Conservation (phyloP, 2,329 filamentous ascomycete genomes). For the Nigrospora oryzae region DNA sequence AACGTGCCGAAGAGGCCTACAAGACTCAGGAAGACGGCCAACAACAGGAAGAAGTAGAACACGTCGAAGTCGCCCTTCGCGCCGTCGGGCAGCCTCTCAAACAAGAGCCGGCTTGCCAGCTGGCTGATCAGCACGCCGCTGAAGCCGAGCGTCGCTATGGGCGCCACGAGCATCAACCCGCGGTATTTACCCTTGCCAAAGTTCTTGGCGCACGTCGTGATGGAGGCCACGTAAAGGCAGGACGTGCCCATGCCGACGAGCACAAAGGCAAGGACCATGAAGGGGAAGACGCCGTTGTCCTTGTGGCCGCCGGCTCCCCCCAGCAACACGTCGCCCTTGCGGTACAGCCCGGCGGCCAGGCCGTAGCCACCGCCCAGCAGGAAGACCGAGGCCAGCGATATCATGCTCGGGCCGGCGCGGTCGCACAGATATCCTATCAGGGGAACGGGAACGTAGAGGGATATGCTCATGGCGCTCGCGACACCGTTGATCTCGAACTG, state of each 20-base stretch:
- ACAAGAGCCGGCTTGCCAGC: slow-evolving; percentile 69
- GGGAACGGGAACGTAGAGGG: slow-evolving; percentile 88
- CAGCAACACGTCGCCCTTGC: slow-evolving; percentile 26
- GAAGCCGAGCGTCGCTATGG: slow-evolving; percentile 86
- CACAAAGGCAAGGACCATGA: slow-evolving; percentile 82
- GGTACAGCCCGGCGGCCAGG: slow-evolving; percentile 72
- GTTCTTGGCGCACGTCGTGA: slow-evolving; percentile 98
- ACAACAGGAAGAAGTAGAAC: slow-evolving; percentile 80
- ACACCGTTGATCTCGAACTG: slow-evolving; percentile 88
- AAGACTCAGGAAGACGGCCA: slow-evolving; percentile 60
- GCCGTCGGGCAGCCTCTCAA: slow-evolving; percentile 58
- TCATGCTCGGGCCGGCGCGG: slow-evolving; percentile 69
- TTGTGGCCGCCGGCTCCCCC: slow-evolving; percentile 28
- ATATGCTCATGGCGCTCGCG: slow-evolving; percentile 77
- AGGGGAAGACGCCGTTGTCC: slow-evolving; percentile 59
- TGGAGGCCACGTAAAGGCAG: slow-evolving; percentile 79
- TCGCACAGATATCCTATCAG: slow-evolving; percentile 88
- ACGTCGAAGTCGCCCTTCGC: slow-evolving; percentile 60
- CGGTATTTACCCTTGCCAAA: slow-evolving; percentile 84
- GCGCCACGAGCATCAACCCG: slow-evolving; percentile 79
- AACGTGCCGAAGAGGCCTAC: slow-evolving; percentile 70
- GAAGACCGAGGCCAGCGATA: slow-evolving; percentile 63
- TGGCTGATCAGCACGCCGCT: slow-evolving; percentile 97
- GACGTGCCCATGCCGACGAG: slow-evolving; percentile 77
- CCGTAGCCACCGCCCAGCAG: slow-evolving; percentile 78